phyloP scores from a whole-genome alignment of 805 yeast genomes.

The Starmerella gropengiesseri region DNA sequence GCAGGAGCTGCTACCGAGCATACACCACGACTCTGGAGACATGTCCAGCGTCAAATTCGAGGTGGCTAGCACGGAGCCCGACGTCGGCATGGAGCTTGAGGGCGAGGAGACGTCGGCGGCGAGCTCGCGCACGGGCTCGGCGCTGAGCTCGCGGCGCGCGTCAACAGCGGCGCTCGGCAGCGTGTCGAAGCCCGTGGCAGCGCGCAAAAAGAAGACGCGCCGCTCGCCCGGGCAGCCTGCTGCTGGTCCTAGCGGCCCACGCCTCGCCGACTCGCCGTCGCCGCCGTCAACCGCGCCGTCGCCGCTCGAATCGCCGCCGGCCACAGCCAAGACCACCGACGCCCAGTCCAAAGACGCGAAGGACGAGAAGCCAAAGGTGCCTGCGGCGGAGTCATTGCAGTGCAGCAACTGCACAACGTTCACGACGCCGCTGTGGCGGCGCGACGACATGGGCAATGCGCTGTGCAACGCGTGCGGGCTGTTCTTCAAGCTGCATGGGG shows the following conservation, averaged over 20 bases:
- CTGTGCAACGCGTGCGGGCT: constrained; percentile 94
- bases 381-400: constrained; percentile 11
- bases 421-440: constrained; percentile 91
- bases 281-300: background rate
- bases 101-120: background rate
- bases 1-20: constrained; percentile 6
- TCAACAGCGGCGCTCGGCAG: background rate
- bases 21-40: background rate
- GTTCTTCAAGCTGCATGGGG: constrained; percentile 87
- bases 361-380: no score
- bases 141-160: background rate
- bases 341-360: background rate
- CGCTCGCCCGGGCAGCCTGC: background rate
- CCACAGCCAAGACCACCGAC: background rate
- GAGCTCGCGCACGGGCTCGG: background rate
- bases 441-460: constrained; percentile 86
- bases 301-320: background rate
- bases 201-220: background rate
- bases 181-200: background rate
- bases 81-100: no score
- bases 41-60: no score
- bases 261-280: background rate
- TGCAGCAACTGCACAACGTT: constrained; percentile 86
- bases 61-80: no score
- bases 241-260: background rate